Conservation (phyloP, 208 protist species). For the Leishmania tropica region DNA sequence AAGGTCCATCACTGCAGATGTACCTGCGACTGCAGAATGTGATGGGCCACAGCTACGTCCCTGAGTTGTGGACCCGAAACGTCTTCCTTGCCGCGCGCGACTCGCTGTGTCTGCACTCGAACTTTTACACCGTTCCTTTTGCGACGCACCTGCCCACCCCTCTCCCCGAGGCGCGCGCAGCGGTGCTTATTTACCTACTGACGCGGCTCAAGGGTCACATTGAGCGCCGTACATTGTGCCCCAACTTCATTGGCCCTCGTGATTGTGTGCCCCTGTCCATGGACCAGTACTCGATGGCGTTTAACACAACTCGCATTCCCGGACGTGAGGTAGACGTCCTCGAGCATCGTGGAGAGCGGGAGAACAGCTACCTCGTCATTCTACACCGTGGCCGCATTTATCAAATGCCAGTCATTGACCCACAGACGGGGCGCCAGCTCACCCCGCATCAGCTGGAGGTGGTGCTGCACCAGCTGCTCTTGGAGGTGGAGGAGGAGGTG, state of each 20-base stretch:
- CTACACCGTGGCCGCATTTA: conserved; percentile 75
- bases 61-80: conserved; percentile 90
- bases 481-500: conserved; percentile 47
- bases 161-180: conserved; percentile 65
- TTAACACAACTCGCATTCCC: conserved; percentile 86
- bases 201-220: conserved; percentile 67
- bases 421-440: conserved; percentile 45
- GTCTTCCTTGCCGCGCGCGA: conserved; percentile 82
- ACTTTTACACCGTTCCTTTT: conserved; percentile 89
- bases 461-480: conserved; percentile 48
- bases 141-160: conserved; percentile 52
- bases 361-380: conserved; percentile 74
- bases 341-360: conserved; percentile 48
- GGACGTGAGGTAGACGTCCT: conserved; percentile 77
- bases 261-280: conserved; percentile 82
- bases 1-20: conserved; percentile 76
- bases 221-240: conserved; percentile 61
- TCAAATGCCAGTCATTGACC: conserved; percentile 54
- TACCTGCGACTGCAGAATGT: conserved; percentile 74
- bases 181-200: conserved; percentile 61
- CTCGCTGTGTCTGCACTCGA: conserved; percentile 84
- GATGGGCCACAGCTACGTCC: conserved; percentile 72
- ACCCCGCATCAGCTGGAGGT: conserved; percentile 63
- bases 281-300: conserved; percentile 82
- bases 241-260: conserved; percentile 50